Conservation (phyloP, 1,284 basidiomycete species). For the Leucoagaricus sp. region DNA sequence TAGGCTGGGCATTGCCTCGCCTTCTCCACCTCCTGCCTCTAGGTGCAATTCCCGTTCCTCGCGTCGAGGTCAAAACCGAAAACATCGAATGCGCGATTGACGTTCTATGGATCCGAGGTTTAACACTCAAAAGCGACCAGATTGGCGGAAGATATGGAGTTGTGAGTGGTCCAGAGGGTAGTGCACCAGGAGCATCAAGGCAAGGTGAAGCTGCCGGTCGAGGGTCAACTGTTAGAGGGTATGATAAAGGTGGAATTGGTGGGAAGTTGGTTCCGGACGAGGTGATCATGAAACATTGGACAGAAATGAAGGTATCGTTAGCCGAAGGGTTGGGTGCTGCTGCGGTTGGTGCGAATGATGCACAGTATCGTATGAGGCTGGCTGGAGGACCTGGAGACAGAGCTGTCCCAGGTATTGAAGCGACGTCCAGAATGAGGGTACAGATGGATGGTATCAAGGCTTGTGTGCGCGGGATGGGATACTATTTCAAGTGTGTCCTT, state of each 20-base stretch:
- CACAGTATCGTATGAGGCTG: conserved; percentile 8
- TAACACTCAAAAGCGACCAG: conserved; percentile 9
- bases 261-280: conserved; percentile 43
- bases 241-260: conserved; percentile 19
- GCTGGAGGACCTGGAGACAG: background rate
- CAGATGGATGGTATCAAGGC: conserved; percentile 47
- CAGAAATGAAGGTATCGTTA: conserved; percentile 42
- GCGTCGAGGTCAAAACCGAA: conserved; percentile 42
- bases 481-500: conserved; percentile 40
- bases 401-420: conserved; percentile 22
- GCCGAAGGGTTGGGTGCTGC: conserved; percentile 18
- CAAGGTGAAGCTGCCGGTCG: background rate
- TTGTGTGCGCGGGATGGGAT: conserved; percentile 42
- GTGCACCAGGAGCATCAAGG: conserved; percentile 8
- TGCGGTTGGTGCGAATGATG: conserved; percentile 8
- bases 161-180: conserved; percentile 4
- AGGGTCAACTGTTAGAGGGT: background rate
- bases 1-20: conserved; percentile 44
- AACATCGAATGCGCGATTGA: conserved; percentile 41
- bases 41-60: conserved; percentile 42
- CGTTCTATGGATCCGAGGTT: conserved; percentile 32
- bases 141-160: background rate
- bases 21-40: conserved; percentile 33
- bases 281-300: conserved; percentile 42
- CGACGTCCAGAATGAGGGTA: conserved; percentile 34